Evolutionary conservation across 2,329 filamentous ascomycete genomes (phyloP).

Genomic region (Pleoardoris graminearum): DNA sequence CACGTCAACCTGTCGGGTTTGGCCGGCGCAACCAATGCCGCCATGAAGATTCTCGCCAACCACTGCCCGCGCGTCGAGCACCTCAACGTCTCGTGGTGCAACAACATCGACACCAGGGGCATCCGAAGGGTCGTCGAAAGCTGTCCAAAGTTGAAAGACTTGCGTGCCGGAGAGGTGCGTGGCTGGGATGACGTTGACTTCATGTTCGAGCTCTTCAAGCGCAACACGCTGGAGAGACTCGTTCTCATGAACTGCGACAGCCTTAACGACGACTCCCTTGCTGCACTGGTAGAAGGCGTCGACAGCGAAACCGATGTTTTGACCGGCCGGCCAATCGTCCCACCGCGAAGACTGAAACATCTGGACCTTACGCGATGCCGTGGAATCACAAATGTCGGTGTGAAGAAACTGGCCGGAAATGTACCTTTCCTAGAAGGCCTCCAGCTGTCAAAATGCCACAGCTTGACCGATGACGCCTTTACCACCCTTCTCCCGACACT

Average conservation of each 20-base stretch:
- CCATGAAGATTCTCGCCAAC: constrained; percentile 82
- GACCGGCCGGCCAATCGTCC: constrained; percentile 74
- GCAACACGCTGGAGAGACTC: constrained; percentile 81
- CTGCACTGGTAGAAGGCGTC: constrained; percentile 73
- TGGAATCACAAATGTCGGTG: constrained; percentile 70
- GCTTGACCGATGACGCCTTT: constrained; percentile 73
- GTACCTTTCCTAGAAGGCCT: constrained; percentile 81
- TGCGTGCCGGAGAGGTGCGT: constrained; percentile 78
- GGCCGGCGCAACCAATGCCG: constrained; percentile 75
- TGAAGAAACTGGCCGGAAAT: constrained; percentile 72
- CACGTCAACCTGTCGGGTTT: constrained; percentile 86
- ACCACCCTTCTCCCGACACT: constrained; percentile 73
- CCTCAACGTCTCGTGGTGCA: constrained; percentile 93
- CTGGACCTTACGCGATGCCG: constrained; percentile 82
- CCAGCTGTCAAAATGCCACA: constrained; percentile 76
- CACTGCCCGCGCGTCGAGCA: constrained; percentile 80
- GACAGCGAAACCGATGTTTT: constrained; percentile 80
- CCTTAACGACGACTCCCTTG: constrained; percentile 73
- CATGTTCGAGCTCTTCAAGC: constrained; percentile 73
- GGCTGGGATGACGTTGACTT: constrained; percentile 77
- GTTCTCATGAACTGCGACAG: constrained; percentile 79
- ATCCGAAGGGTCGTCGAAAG: constrained; percentile 71
- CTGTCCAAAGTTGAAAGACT: constrained; percentile 74
- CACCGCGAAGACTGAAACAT: constrained; percentile 77
- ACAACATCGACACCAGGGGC: constrained; percentile 77